phyloP scores from a whole-genome alignment of 805 yeast species.

The Candida glaebosa region DNA sequence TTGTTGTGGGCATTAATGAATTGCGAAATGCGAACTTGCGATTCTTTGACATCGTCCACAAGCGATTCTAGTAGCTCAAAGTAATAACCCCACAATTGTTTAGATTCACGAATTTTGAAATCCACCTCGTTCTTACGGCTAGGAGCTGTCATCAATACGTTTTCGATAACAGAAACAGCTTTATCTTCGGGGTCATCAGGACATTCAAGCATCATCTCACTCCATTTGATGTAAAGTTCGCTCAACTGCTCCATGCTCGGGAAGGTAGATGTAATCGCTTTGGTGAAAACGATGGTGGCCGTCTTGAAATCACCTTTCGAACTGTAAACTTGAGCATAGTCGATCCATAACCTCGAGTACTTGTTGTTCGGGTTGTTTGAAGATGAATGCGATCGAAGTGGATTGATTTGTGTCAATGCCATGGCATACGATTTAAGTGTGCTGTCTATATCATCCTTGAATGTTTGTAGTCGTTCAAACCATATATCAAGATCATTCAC shows the following conservation, averaged over 20 bases:
- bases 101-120: conserved; percentile 53
- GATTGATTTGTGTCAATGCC: conserved; percentile 67
- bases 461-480: conserved; percentile 57
- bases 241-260: conserved; percentile 60
- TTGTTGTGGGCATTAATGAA: conserved; percentile 21
- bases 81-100: conserved; percentile 69
- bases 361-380: conserved; percentile 19
- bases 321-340: conserved; percentile 65
- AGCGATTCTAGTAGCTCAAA: conserved; percentile 64
- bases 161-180: conserved; percentile 32
- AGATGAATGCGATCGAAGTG: conserved; percentile 38
- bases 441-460: conserved; percentile 37
- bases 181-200: conserved; percentile 45
- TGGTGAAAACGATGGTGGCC: conserved; percentile 59
- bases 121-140: conserved; percentile 31
- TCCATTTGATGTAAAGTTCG: conserved; percentile 72
- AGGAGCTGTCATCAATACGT: conserved; percentile 20
- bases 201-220: conserved; percentile 55
- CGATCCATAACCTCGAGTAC: conserved; percentile 63
- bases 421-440: conserved; percentile 52
- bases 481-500: conserved; percentile 63
- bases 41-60: conserved; percentile 37
- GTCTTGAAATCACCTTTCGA: conserved; percentile 50
- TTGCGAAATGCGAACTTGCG: conserved; percentile 13
- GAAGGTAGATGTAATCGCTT: conserved; percentile 70